phyloP scores from a whole-genome alignment of 2,329 filamentous ascomycete genomes.

The Akanthomyces dipterigenus region DNA sequence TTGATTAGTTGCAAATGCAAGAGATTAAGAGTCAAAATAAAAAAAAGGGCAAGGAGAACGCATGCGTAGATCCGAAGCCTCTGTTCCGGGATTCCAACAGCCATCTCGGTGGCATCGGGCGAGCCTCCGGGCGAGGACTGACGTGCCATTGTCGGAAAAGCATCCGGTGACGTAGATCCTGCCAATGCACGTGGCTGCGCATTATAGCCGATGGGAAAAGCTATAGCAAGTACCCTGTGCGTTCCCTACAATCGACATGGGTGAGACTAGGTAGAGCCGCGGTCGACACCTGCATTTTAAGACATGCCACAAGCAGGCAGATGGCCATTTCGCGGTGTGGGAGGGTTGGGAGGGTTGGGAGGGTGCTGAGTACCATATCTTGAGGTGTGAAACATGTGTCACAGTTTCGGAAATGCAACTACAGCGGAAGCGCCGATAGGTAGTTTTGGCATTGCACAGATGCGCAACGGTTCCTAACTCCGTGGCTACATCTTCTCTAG shows the following conservation, averaged over 20 bases:
- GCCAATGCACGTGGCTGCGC: background rate
- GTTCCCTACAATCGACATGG: background rate
- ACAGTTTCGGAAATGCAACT: no score
- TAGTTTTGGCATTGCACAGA: background rate
- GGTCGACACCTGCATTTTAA: background rate
- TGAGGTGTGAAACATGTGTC: no score
- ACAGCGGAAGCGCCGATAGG: background rate
- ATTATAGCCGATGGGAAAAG: background rate
- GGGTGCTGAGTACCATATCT: no score
- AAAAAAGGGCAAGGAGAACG: background rate
- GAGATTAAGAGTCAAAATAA: no score
- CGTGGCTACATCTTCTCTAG: background rate
- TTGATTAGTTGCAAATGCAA: background rate
- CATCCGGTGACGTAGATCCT: background rate
- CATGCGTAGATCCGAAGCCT: background rate
- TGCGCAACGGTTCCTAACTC: background rate
- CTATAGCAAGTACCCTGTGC: background rate
- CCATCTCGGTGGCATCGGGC: background rate
- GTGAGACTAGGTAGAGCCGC: background rate
- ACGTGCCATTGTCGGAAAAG: background rate
- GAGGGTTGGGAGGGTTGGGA: no score
- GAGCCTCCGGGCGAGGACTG: background rate
- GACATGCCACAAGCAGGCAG: background rate
- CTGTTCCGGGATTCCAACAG: background rate
- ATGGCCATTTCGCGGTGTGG: no score